Base-by-base conservation (phyloP, 2,329 filamentous ascomycete genomes). In the Bipolaris sorokiniana region DNA sequence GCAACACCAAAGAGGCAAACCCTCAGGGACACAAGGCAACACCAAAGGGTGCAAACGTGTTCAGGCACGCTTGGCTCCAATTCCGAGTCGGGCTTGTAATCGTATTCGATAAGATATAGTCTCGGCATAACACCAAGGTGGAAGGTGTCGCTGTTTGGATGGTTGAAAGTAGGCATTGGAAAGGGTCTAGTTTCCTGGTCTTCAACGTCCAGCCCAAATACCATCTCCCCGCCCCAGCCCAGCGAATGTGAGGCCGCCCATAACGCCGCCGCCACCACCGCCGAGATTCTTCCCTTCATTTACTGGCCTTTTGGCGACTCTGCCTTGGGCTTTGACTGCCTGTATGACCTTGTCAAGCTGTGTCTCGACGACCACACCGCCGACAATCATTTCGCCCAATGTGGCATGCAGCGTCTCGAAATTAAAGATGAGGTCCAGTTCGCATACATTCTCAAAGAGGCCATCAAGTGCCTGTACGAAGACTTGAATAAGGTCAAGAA, bases 391-490 rank as follows among this genome's bases (percentile, higher is more conserved):
- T 82, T 98, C 94, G 56, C 88, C 88, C 9, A 98, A 81, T 15
- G 92, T 88, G 7, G 94, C 90, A 81, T 99, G 95, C 70, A 99
- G 83, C 15, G 92, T 96, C 83, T 99, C 95, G 69, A 97, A 99
- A 76, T 98, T 98, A 82, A 99, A 99, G 76, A 99, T 99, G 67
- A 99, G 84, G 77, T 99, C 93, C 54, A 99, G 83, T 81, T 99
- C 95, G 83, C 95, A 99, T 9, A 99, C 95, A 75, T 99, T 97
- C 80, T 98, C 95, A 74, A 99, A 99, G 38, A 99, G 83, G 63
- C 92, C 88, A 77, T 99, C 95, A 34, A 99, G 85, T 0, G 94
- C 89, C 78, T 99, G 95, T 62, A 99, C 95, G 71, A 97, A 99
- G 58, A 99, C 95, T 78, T 99, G 95, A 64, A 99, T 98, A 52